Conservation (phyloP, 2,329 filamentous ascomycete genomes). For the Microcera coccophila region DNA sequence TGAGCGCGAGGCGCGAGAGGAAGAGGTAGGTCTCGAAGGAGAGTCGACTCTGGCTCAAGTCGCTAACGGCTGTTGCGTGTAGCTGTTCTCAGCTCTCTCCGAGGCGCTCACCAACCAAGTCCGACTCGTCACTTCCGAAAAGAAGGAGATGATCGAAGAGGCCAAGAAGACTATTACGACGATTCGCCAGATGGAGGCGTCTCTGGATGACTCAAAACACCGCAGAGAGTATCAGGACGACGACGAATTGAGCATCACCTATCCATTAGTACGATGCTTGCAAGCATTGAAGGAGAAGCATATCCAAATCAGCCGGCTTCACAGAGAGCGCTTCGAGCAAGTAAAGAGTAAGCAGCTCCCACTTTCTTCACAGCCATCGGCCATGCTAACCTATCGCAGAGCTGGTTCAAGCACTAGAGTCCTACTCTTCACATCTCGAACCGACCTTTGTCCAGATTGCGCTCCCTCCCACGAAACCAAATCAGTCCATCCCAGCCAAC, state of each 20-base stretch:
- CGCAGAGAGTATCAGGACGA: conserved; percentile 62
- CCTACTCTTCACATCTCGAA: conserved; percentile 94
- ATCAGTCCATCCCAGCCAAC: conserved; percentile 70
- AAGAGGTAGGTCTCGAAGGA: conserved; percentile 62
- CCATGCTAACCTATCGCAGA: conserved; percentile 48
- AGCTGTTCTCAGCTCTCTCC: conserved; percentile 90
- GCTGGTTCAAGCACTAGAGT: conserved; percentile 88
- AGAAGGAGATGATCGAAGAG: conserved; percentile 85
- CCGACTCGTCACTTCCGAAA: conserved; percentile 78
- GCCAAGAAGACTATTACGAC: conserved; percentile 77
- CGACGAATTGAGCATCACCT: conserved; percentile 72
- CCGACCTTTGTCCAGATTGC: conserved; percentile 79
- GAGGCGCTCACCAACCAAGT: conserved; percentile 90
- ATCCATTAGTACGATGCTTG: conserved; percentile 77
- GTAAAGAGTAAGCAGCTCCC: conserved; percentile 68
- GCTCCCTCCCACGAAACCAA: conserved; percentile 76
- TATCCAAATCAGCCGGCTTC: conserved; percentile 70
- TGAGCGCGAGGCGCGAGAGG: conserved; percentile 85
- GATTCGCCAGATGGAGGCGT: conserved; percentile 91
- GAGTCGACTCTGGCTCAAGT: background rate
- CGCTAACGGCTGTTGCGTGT: conserved; percentile 9
- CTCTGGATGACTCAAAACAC: conserved; percentile 71
- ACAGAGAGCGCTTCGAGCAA: conserved; percentile 90
- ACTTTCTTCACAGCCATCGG: background rate
- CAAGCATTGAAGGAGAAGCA: conserved; percentile 82